Evolutionary conservation across 108 stramenopile genomes (phyloP).

Genomic region (Skeletonema tropicum): DNA sequence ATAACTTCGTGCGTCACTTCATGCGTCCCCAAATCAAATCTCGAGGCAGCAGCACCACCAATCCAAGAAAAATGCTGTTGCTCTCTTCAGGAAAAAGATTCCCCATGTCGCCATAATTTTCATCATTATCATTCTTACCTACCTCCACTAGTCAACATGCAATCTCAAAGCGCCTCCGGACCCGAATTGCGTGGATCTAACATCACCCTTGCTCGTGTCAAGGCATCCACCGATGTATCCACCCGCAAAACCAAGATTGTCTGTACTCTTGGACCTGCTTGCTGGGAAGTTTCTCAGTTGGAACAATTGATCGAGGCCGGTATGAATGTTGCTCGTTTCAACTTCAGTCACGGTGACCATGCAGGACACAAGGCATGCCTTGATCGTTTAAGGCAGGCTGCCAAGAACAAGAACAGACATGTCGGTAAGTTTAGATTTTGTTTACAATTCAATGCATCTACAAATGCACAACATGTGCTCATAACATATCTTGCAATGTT

Average conservation of each 20-base stretch:
- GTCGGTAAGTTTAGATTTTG: constrained; percentile 60
- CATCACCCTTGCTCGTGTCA: constrained; percentile 62
- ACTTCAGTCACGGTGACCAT: constrained; percentile 91
- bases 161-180: constrained; percentile 63
- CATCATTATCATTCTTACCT: constrained; percentile 49
- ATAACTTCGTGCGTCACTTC: constrained; percentile 4
- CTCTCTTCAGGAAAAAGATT: too few species aligned
- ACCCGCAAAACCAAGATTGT: constrained; percentile 86
- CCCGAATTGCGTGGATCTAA: constrained; percentile 64
- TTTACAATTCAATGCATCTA: not conserved
- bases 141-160: constrained; percentile 49
- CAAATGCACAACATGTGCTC: not conserved
- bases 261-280: constrained; percentile 90
- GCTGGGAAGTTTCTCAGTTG: constrained; percentile 81
- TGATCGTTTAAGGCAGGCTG: constrained; percentile 80
- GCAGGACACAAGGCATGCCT: constrained; percentile 83
- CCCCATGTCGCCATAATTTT: constrained; percentile 15
- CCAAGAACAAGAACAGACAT: constrained; percentile 72
- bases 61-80: not conserved
- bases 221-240: constrained; percentile 46
- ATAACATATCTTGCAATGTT: not conserved
- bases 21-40: not conserved
- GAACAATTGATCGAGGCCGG: constrained; percentile 87
- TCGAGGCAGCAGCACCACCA: not conserved
- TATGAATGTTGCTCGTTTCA: constrained; percentile 93